Evolutionary conservation across 1,284 basidiomycete genomes (phyloP).

Genomic region (Prillingera fragicola): DNA sequence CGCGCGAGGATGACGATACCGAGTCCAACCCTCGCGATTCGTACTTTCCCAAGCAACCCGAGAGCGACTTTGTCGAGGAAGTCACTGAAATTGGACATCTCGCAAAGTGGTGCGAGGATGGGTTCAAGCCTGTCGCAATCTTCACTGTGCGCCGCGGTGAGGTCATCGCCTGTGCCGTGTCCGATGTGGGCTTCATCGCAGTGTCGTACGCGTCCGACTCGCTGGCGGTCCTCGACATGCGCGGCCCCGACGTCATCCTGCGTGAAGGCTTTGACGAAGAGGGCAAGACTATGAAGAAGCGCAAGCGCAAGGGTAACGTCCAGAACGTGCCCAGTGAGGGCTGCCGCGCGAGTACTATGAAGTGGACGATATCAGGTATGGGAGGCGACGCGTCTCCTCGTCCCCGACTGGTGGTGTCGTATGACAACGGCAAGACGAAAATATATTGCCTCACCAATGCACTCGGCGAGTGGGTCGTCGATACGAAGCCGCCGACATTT

Average conservation of each 20-base stretch:
- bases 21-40: slow-evolving; percentile 34
- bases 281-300: slow-evolving; percentile 41
- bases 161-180: slow-evolving; percentile 57
- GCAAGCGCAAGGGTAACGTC: slow-evolving; percentile 41
- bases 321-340: slow-evolving; percentile 42
- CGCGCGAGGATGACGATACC: slow-evolving; percentile 18
- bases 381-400: slow-evolving; percentile 56
- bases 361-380: slow-evolving; percentile 61
- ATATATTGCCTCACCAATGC: slow-evolving; percentile 56
- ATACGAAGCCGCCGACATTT: slow-evolving; percentile 50
- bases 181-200: slow-evolving; percentile 70
- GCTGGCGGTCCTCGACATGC: slow-evolving; percentile 63
- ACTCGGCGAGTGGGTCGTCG: slow-evolving; percentile 55
- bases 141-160: slow-evolving; percentile 54
- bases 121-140: slow-evolving; percentile 61
- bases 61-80: slow-evolving; percentile 28
- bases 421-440: slow-evolving; percentile 56
- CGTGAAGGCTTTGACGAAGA: slow-evolving; percentile 48
- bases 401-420: slow-evolving; percentile 60
- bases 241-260: slow-evolving; percentile 61
- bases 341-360: slow-evolving; percentile 53
- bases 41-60: slow-evolving; percentile 30
- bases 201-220: slow-evolving; percentile 60
- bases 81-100: slow-evolving; percentile 40
- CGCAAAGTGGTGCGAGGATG: slow-evolving; percentile 50